These are phyloP conservation scores for Meyerozyma smithsonii DNA, from an alignment of 1,139 yeast genomes.

Conservation along the genomic window DNA sequence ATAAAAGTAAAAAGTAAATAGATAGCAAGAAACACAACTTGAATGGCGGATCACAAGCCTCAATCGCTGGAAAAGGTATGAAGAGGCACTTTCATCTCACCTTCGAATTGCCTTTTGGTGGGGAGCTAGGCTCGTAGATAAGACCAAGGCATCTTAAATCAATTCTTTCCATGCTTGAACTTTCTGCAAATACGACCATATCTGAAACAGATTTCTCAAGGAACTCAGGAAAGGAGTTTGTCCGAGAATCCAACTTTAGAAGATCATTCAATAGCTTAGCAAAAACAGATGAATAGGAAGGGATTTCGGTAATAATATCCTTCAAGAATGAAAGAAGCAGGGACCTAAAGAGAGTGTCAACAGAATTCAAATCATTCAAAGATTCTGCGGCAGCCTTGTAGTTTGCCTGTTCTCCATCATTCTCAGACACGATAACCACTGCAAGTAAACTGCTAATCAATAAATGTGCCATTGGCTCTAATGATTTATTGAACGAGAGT, in stretches of 20 bases:
- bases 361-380: not conserved
- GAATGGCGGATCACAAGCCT: not conserved
- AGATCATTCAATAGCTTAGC: not conserved
- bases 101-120: no score
- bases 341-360: not conserved
- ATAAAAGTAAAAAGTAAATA: not conserved
- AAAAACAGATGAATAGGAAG: not conserved
- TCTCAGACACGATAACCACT: not conserved
- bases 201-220: not conserved
- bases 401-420: not conserved
- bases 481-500: not conserved
- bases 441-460: not conserved
- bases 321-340: not conserved
- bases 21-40: not conserved
- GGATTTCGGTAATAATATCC: not conserved
- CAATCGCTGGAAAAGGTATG: not conserved
- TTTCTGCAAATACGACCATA: no score
- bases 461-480: not conserved
- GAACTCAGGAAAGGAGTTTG: not conserved
- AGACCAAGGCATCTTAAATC: no score
- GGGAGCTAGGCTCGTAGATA: no score
- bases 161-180: no score
- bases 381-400: not conserved
- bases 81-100: no score
- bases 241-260: not conserved